Evolutionary conservation across 1,284 basidiomycete species (phyloP), one percentile per base, ranked within the genome.

Genomic region (Naganishia sp.): DNA sequence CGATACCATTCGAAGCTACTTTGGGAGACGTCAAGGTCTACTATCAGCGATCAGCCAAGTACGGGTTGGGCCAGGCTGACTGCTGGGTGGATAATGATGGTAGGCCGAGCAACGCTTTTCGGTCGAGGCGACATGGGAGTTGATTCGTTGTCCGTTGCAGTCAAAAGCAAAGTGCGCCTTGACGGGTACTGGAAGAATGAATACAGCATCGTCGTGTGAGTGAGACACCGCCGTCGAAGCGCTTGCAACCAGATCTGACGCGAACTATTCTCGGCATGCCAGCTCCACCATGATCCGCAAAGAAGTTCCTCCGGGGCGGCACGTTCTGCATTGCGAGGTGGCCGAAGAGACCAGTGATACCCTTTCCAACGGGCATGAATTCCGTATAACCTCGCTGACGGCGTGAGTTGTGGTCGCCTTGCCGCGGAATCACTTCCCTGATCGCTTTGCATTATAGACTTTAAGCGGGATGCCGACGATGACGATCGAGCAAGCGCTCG

Each of bases 61-160:
- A 75, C 48, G 70, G 72, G 13, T 69, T 78, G 6, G 78, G 77
- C 6, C 72, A 68, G 16, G 68, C 71, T 23, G 60, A 56, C 23
- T 78, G 78, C 69, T 77, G 75, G 76, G 70, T 78, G 6, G 76
- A 78, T 59, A 70, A 74, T 28, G 70, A 73, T 7, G 56, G 18
- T 60, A 49, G 36, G 57, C 6, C 6, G 6, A 49, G n/a, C n/a
- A 15, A 28, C 31, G 16, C 13, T 39, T 25, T 11, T 23, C 18
- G n/a, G 33, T n/a, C 31, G n/a, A 39, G 13, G 13, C 36, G 6
- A 10, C 36, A 13, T 13, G 36, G 36, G 36, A 13, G 9, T 13
- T 39, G 13, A 39, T 7, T 6, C 6, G 36, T 39, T 39, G 36
- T 39, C 9, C 36, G 10, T 39, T 39, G 2, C 36, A 60, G 57